Conservation (phyloP, 257 asterid species). For the Scutellaria barbata region DNA sequence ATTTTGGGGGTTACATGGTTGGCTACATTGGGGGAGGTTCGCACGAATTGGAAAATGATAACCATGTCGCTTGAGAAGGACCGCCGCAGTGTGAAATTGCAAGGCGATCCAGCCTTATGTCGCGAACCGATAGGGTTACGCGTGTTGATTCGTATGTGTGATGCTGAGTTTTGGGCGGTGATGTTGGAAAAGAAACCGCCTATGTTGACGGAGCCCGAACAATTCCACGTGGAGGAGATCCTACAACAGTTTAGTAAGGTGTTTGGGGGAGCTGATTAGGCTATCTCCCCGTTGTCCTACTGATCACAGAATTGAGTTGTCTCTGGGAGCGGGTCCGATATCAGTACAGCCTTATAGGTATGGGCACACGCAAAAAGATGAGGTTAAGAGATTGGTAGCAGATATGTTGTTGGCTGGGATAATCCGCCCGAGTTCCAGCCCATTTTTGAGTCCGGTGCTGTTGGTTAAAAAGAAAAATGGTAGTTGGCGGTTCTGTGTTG, state of each 20-base stretch:
- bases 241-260: not conserved
- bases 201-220: too few species aligned
- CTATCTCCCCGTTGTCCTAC: not conserved
- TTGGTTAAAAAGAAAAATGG: not conserved
- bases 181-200: not conserved
- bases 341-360: not conserved
- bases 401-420: not conserved
- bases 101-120: not conserved
- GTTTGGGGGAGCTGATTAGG: not conserved
- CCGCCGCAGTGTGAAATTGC: not conserved
- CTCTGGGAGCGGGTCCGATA: not conserved
- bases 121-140: not conserved
- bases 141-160: not conserved
- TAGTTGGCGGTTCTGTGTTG: too few species aligned
- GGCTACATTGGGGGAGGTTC: not conserved
- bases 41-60: not conserved
- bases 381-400: not conserved
- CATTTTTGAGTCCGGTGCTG: not conserved
- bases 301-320: not conserved
- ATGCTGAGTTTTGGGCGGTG: not conserved
- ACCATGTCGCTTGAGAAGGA: not conserved
- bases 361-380: not conserved
- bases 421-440: not conserved
- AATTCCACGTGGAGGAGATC: not conserved
- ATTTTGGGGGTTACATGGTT: constrained; percentile 6